Base-by-base conservation (phyloP, 768 basidiomycete species). In the Lyophyllum shimeji region DNA sequence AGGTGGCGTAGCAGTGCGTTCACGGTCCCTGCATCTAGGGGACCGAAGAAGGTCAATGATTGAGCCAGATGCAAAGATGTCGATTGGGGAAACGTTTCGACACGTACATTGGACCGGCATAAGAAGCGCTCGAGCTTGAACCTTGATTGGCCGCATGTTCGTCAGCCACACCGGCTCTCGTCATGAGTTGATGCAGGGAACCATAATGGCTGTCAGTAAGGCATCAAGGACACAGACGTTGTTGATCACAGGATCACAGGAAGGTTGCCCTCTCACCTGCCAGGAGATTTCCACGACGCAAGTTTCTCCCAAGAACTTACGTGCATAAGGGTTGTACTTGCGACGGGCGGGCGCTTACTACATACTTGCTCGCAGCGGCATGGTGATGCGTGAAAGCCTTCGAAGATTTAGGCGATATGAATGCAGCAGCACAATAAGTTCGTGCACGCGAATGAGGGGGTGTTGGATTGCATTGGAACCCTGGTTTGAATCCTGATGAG, bases 31-130 rank as follows among this genome's bases (percentile, higher is more conserved):
- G 23, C 25, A n/a, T 15, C 3, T 15, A 27, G 46, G 3, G 50
- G 50, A 52, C 50, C 50, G 50, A 52, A 37, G 20, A 50, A 50
- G 33, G 48, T 37, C 48, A 50, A 33, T 50, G 33, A 40, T 13
- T 37, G 34, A 48, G 25, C 17, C 6, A 15, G 48, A 37, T 37
- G 7, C 11, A 23, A 47, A 29, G 46, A 17, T 46, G n/a, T 31
- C 18, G 23, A 37, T 12, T 13, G 34, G 39, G 39, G 5, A n/a
- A n/a, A 29, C 29, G 29, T 29, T 29, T 29, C 3, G 9, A 40
- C 39, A 40, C 39, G 3, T 9, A 40, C 39, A 40, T n/a, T 40
- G 9, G 4, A 18, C 17, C 39, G 9, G 39, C 39, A n/a, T 40
- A 40, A 40, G n/a, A 40, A 40, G 5, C 39, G 3, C 3, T 18